Percentiles rank a stretch among this genome's conserved stretches.
These are phyloP conservation scores for Myriosclerotinia curreyana DNA, from an alignment of 2,329 filamentous ascomycete species.

Conservation along the genomic window DNA sequence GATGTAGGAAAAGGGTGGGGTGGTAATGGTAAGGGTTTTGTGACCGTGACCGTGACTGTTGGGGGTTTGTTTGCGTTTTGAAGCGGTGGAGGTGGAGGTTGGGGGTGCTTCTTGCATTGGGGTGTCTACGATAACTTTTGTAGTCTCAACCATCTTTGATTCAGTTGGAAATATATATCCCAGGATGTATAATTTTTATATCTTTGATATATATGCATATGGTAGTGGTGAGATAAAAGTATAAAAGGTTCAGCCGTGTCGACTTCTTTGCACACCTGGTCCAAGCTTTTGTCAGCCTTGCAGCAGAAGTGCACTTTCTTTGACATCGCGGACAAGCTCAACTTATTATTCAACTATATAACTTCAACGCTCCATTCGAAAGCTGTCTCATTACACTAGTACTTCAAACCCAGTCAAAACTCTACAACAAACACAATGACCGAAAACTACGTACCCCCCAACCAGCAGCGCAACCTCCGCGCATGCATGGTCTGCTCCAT, in stretches of 20 bases:
- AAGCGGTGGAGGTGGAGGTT: neutral
- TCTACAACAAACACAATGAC: constrained; percentile 33
- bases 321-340: constrained; percentile 3
- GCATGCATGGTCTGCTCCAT: constrained; percentile 99
- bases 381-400: neutral
- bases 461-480: constrained; percentile 80
- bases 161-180: neutral
- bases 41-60: constrained; percentile 45
- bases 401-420: neutral
- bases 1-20: constrained; percentile 55
- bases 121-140: neutral
- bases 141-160: neutral
- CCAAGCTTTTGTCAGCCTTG: constrained; percentile 20
- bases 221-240: neutral
- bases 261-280: constrained; percentile 6
- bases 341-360: neutral
- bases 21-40: constrained; percentile 50
- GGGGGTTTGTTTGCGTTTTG: constrained; percentile 21
- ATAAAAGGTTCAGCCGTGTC: constrained; percentile 8
- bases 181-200: neutral
- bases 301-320: constrained; percentile 6
- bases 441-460: constrained; percentile 66
- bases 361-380: neutral
- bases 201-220: neutral
- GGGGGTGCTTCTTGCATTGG: constrained; percentile 14